phyloP scores from a whole-genome alignment of 139 green algal genomes.

The Nannochloris sp. region DNA sequence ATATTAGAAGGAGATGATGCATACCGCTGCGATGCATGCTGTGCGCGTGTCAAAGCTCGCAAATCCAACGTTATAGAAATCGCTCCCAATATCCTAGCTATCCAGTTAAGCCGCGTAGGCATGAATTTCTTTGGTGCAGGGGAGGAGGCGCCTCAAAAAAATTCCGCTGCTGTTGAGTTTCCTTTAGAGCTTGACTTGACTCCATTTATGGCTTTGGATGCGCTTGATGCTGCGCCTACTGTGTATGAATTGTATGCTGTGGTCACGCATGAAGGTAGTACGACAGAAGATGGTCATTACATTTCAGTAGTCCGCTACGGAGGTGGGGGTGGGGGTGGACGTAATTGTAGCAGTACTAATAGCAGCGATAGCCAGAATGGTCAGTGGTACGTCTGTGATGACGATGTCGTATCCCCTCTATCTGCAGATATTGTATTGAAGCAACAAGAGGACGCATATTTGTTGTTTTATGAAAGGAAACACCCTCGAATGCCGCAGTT shows the following conservation, averaged over 20 bases:
- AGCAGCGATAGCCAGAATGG: background rate
- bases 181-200: constrained; percentile 31
- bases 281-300: constrained; percentile 10
- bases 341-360: background rate
- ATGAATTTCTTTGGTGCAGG: too few species aligned
- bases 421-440: background rate
- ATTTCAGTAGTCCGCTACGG: constrained; percentile 9
- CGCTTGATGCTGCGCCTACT: constrained; percentile 14
- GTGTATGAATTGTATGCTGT: constrained; percentile 62
- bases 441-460: constrained; percentile 5
- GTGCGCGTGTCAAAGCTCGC: too few species aligned
- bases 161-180: constrained; percentile 24
- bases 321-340: background rate
- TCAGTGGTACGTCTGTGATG: background rate
- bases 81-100: too few species aligned
- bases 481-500: background rate
- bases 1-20: too few species aligned
- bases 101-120: too few species aligned
- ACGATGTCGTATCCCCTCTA: background rate
- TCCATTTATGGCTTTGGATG: constrained; percentile 27
- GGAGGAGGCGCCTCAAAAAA: constrained; percentile 1
- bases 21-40: too few species aligned
- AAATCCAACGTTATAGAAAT: too few species aligned
- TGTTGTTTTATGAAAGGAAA: constrained; percentile 17
- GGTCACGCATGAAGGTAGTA: constrained; percentile 48